Evolutionary conservation across 257 asterid genomes (phyloP), one percentile per base, ranked within the genome.

Genomic region (Ocimum tenuiflorum): DNA sequence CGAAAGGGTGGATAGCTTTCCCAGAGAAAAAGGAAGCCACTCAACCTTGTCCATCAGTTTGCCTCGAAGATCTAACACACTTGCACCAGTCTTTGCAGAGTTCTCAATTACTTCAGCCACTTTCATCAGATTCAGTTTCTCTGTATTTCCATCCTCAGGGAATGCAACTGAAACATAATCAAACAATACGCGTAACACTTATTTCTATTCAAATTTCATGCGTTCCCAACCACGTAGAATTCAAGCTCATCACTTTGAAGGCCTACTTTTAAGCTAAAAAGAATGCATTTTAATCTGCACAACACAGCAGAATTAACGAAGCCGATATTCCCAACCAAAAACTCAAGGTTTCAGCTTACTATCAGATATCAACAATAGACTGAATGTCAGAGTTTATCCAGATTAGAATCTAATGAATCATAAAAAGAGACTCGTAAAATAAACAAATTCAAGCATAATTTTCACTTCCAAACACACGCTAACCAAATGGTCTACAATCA

Each of bases 21-120:
- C 97, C 49, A 91, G 79, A 18, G 96, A 82, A 10, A 80, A 47
- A 8, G 97, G 97, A 69, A 91, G 88, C 97, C 97, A 91, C 71
- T 91, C 97, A 36, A 88, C 60, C 72, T 85, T 86, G 69, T 83
- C 89, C 88, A 79, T 77, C 73, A 91, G 77, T 68, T 72, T 88
- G 47, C 87, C 88, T 66, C 57, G 79, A 56, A 91, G 88, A 83
- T 91, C 81, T 62, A 91, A 73, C 71, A 82, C 41, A 20, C 50
- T 70, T 23, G 76, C 85, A 63, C 79, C 81, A 2, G 66, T 75
- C 80, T 79, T 79, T 7, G 80, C 86, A 31, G 68, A 68, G 17
- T 67, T 72, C 72, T 91, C 97, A 19, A 91, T 78, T 38, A 78
- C 18, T 12, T 87, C 87, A 53, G 91, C 95, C 75, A 86, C 82